Percentiles rank a stretch among this genome's conserved stretches.
Conservation (phyloP, 129 eudicot genomes). For the Calendula officinalis region DNA sequence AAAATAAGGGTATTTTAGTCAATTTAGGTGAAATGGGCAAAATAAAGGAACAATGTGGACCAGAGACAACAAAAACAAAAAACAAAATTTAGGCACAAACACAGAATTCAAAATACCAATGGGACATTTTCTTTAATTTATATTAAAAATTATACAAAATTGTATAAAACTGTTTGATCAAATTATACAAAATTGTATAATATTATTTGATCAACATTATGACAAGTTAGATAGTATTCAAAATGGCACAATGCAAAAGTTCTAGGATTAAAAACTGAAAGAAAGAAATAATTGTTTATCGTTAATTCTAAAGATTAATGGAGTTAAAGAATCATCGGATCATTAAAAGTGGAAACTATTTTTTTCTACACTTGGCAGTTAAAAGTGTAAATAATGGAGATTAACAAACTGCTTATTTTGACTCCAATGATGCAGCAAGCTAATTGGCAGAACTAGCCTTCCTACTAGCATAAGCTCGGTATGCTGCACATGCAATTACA, state of each 20-base stretch:
- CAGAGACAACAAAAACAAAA: too few relatives aligned
- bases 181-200: neutral
- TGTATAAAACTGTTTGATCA: neutral
- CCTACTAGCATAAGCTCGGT: slow-evolving; percentile 62
- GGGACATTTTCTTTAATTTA: too few relatives aligned
- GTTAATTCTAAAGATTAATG: neutral
- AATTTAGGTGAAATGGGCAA: too few relatives aligned
- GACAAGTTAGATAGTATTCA: neutral
- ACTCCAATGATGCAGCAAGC: slow-evolving; percentile 11
- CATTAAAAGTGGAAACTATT: neutral
- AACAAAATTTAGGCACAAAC: too few relatives aligned
- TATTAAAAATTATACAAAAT: too few relatives aligned
- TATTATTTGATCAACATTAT: slow-evolving; percentile 5
- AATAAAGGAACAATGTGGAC: too few relatives aligned
- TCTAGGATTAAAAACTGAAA: neutral
- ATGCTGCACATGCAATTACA: slow-evolving; percentile 67
- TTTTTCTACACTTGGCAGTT: slow-evolving; percentile 20
- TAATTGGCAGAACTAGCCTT: slow-evolving; percentile 48
- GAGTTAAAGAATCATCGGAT: neutral
- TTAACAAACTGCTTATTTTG: slow-evolving; percentile 15
- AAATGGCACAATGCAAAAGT: neutral
- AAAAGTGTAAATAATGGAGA: slow-evolving; percentile 4
- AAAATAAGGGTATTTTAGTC: too few relatives aligned
- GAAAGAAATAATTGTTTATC: neutral
- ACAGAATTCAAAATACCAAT: too few relatives aligned